Conservation (phyloP, 202 grass and related monocot species). For the Schoenoplectus triqueter region DNA sequence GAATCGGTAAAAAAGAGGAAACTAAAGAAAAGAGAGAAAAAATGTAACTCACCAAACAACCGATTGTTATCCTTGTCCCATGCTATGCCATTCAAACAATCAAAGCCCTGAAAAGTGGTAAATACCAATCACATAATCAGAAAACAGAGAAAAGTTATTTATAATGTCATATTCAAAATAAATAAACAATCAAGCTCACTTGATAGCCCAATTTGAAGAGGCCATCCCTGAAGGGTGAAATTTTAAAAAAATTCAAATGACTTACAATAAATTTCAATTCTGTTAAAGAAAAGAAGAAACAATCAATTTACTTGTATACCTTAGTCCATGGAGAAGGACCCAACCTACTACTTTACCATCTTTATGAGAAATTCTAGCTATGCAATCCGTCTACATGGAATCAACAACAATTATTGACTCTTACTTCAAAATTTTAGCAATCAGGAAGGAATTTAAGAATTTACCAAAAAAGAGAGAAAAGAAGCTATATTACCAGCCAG, state of each 20-base stretch:
- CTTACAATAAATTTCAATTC: constrained; percentile 16
- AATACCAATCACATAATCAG: constrained; percentile 27
- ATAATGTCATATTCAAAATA: constrained; percentile 5
- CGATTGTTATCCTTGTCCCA: constrained; percentile 73
- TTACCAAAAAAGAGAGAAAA: constrained; percentile 19
- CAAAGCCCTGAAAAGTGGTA: constrained; percentile 57
- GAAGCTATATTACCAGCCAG: constrained; percentile 70
- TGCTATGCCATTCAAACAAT: constrained; percentile 92
- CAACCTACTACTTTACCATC: constrained; percentile 74
- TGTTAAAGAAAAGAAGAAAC: neutral
- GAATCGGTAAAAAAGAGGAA: neutral
- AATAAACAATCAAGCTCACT: constrained; percentile 48
- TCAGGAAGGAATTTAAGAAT: constrained; percentile 21
- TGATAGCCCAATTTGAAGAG: constrained; percentile 61
- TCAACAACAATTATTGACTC: constrained; percentile 24
- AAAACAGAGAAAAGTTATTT: neutral
- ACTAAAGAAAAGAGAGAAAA: neutral
- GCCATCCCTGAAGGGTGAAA: constrained; percentile 50
- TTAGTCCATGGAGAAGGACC: constrained; percentile 87
- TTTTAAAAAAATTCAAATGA: constrained; percentile 19
- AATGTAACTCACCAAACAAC: constrained; percentile 63
- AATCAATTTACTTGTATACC: constrained; percentile 44
- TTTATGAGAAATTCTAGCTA: constrained; percentile 82
- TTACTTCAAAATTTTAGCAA: constrained; percentile 30
- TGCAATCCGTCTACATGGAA: constrained; percentile 90